Evolutionary conservation across 1,284 basidiomycete species (phyloP), one percentile per base, ranked within the genome.

Genomic region (Mycocalia duriaeana): DNA sequence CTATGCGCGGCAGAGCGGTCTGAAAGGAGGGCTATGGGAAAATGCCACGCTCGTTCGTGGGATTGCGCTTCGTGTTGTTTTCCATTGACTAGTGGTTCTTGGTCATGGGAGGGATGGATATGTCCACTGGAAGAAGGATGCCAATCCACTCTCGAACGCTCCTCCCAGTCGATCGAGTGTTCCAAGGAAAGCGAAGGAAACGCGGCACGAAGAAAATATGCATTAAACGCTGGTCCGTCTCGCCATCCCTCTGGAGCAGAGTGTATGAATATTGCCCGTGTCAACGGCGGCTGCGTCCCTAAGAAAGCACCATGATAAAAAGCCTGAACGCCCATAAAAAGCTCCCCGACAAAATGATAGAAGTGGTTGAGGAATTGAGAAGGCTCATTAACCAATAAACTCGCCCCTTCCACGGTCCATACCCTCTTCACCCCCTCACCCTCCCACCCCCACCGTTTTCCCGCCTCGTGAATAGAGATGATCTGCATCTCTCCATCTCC

Each of bases 311-410:
- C 81, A 28, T 78, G 69, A 78, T 85, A 86, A 54, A 87, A 77
- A 4, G 85, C 78, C 76, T 86, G 87, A 1, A 77, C 67, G 35
- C 87, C 87, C 40, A 91, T 69, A 48, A 89, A 66, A 42, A 89
- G 76, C 60, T 91, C 89, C 0, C 83, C 88, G 26, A 84, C 85
- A 53, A 89, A 82, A 65, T 91, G 89, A 64, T 90, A 91, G 63
- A 89, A 91, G 61, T 91, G 89, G 47, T 76, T 71, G 24, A 91
- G 74, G 70, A 91, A 86, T 59, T 86, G 84, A 5, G 62, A 49
- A 1, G 84, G 83, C 52, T 87, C 85, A 58, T 86, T 85, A 57
- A 81, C 70, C 36, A 87, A 67, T 14, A 80, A 53, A n/a, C 87
- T 86, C 59, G 81, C 83, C 5, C 89, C 88, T 42, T 79, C 74